Percentiles rank a stretch among this genome's conserved stretches.
Evolutionary conservation across 1,284 basidiomycete species (phyloP).

Genomic region (Trichosporon coremiiforme): DNA sequence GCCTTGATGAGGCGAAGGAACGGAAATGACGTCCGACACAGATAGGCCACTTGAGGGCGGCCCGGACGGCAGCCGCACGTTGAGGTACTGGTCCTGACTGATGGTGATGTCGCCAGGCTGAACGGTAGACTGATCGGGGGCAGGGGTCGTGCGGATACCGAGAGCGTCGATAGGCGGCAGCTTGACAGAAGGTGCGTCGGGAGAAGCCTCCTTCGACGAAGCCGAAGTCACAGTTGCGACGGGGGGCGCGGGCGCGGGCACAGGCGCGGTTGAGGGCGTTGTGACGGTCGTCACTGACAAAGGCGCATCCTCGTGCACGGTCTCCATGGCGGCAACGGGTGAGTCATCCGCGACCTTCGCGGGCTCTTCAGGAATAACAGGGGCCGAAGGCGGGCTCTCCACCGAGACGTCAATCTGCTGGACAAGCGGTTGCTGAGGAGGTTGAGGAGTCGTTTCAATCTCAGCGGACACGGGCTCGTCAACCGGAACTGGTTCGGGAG

Average conservation of each 20-base stretch:
- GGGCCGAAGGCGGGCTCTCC: not conserved
- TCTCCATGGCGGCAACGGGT: slow-evolving; percentile 5
- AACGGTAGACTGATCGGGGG: slow-evolving; percentile 6
- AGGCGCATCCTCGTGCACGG: slow-evolving; percentile 10
- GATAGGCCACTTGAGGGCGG: slow-evolving; percentile 30
- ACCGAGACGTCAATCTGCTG: not conserved
- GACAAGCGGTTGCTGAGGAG: not conserved
- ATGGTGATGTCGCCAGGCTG: slow-evolving; percentile 15
- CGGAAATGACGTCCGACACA: slow-evolving; percentile 32
- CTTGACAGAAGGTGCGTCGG: slow-evolving; percentile 13
- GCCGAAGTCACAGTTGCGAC: too few species aligned
- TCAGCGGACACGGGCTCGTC: not conserved
- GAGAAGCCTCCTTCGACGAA: not conserved
- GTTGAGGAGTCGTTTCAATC: not conserved
- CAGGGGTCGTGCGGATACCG: slow-evolving; percentile 3
- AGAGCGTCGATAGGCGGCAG: slow-evolving; percentile 12
- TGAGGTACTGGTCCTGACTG: slow-evolving; percentile 9
- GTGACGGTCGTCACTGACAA: not conserved
- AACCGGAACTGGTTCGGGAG: not conserved
- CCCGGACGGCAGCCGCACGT: slow-evolving; percentile 26
- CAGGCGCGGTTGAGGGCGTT: not conserved
- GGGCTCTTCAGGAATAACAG: not conserved
- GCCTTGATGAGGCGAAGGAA: slow-evolving; percentile 24
- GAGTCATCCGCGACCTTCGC: not conserved
- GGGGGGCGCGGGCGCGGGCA: not conserved